Evolutionary conservation across 306 rosid genomes (phyloP).

Genomic region (Glycine latifolia): DNA sequence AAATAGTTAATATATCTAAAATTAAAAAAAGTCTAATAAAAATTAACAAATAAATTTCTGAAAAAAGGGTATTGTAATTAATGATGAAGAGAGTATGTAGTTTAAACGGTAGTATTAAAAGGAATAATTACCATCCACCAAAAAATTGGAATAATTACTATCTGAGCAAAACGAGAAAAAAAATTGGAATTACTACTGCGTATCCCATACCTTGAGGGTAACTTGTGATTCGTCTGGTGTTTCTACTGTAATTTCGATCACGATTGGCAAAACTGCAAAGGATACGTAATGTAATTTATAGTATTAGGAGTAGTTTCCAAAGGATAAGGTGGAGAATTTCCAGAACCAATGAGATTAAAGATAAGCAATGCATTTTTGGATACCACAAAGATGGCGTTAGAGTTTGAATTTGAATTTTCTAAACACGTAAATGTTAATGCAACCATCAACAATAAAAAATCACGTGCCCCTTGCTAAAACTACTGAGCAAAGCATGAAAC

Average conservation of each 20-base stretch:
- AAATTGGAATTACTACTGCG: not conserved
- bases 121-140: not conserved
- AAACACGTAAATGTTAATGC: not conserved
- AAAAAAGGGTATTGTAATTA: too few relatives aligned
- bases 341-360: slow-evolving; percentile 38
- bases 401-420: not conserved
- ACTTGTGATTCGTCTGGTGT: slow-evolving; percentile 76
- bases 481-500: not conserved
- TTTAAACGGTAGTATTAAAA: not conserved
- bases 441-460: not conserved
- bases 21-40: too few relatives aligned
- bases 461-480: not conserved
- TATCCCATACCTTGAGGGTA: slow-evolving; percentile 73
- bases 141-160: not conserved
- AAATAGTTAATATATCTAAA: too few relatives aligned
- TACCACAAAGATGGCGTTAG: not conserved
- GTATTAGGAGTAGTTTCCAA: slow-evolving; percentile 5
- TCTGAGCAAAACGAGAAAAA: not conserved
- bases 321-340: slow-evolving; percentile 44
- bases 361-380: slow-evolving; percentile 21
- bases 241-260: slow-evolving; percentile 73
- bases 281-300: not conserved
- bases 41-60: too few relatives aligned
- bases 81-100: not conserved
- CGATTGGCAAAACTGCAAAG: slow-evolving; percentile 82